A percentile compares a stretch with the other conserved stretches of the same genome.
Conservation (phyloP, 2,329 filamentous ascomycete species). For the Kalaharituber pfeilii region DNA sequence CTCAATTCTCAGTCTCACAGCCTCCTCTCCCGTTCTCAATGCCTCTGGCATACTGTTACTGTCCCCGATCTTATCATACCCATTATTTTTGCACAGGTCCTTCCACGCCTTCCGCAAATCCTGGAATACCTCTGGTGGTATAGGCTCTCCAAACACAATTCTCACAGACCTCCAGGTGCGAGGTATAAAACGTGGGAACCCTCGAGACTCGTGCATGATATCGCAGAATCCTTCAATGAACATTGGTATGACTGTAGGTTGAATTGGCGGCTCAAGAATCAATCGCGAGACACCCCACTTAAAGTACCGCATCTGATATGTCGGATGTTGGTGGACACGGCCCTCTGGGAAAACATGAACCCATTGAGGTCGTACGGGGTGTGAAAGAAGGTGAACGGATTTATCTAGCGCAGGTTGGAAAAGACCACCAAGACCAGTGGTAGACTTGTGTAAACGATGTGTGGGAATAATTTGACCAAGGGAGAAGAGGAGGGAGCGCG, state of each 20-base stretch:
- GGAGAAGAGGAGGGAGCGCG: constrained; percentile 62
- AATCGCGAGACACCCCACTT: constrained; percentile 91
- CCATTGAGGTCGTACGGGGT: constrained; percentile 53
- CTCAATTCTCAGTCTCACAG: neutral
- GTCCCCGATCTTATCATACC: constrained; percentile 28
- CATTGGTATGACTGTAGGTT: constrained; percentile 79
- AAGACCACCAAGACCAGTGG: constrained; percentile 48
- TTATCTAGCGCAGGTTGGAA: constrained; percentile 71
- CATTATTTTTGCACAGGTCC: constrained; percentile 40
- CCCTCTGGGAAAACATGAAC: constrained; percentile 94
- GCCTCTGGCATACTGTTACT: constrained; percentile 17
- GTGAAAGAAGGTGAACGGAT: constrained; percentile 46
- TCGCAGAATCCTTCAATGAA: constrained; percentile 82
- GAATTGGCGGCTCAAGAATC: constrained; percentile 74
- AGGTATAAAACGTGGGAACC: constrained; percentile 65
- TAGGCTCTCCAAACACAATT: constrained; percentile 60
- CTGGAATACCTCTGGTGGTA: constrained; percentile 54
- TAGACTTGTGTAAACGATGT: constrained; percentile 62
- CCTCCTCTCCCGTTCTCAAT: constrained; percentile 16
- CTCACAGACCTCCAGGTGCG: constrained; percentile 51
- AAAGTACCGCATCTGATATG: constrained; percentile 78
- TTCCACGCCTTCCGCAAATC: constrained; percentile 61
- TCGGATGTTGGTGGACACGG: constrained; percentile 72
- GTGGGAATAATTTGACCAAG: constrained; percentile 81
- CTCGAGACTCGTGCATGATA: constrained; percentile 70